Evolutionary conservation across 441 rosid species (phyloP).

Genomic region (Aquilaria agallochum): DNA sequence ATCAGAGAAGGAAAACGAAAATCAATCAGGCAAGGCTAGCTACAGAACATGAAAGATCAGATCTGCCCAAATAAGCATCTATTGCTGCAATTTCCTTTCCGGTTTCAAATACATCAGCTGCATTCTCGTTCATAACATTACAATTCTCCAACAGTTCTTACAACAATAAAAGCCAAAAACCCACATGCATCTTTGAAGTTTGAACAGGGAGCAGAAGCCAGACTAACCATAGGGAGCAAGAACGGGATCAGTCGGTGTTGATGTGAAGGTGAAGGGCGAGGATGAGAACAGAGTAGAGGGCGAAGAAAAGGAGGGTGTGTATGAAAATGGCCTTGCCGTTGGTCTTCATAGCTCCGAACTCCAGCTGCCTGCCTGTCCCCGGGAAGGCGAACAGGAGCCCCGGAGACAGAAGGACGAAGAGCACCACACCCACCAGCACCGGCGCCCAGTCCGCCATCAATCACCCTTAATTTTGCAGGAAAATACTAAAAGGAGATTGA

Average conservation of each 20-base stretch:
- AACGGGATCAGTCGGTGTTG: conserved; percentile 50
- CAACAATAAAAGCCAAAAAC: not conserved
- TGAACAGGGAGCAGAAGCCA: too few relatives aligned
- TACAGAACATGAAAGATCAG: too few relatives aligned
- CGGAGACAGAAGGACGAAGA: conserved; percentile 78
- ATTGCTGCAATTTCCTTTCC: too few relatives aligned
- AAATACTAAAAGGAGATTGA: not conserved
- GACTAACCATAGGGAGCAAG: not conserved
- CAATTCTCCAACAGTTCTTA: too few relatives aligned
- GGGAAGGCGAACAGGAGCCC: conserved; percentile 82
- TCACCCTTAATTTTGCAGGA: not conserved
- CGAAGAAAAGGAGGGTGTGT: conserved; percentile 83
- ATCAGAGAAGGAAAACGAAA: too few relatives aligned
- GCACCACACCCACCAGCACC: conserved; percentile 70
- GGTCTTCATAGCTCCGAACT: conserved; percentile 85
- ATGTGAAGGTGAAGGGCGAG: conserved; percentile 75
- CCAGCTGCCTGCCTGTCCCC: conserved; percentile 51
- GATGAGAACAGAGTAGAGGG: conserved; percentile 64
- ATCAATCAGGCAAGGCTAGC: too few relatives aligned
- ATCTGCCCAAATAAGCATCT: too few relatives aligned
- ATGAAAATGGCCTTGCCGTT: conserved; percentile 80
- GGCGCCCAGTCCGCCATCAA: conserved; percentile 96
- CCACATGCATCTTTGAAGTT: too few relatives aligned
- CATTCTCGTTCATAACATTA: too few relatives aligned
- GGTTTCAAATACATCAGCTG: too few relatives aligned